Percentiles rank a stretch among this genome's conserved stretches.
Conservation (phyloP, 805 yeast species). For the Saturnispora besseyi region DNA sequence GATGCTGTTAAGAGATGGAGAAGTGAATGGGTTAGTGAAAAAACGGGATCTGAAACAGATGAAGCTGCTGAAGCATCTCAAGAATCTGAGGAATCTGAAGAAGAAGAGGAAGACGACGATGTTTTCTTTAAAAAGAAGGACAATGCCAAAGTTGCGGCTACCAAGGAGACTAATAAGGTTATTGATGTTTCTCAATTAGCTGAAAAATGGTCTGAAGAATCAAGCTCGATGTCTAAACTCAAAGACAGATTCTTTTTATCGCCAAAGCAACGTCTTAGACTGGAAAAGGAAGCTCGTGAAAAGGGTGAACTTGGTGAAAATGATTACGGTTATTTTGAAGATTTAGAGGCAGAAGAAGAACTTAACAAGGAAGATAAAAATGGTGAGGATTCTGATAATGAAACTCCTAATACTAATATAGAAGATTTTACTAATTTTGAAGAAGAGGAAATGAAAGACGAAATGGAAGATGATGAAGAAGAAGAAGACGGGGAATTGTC, state of each 20-base stretch:
- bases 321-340: conserved; percentile 32
- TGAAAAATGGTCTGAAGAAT: conserved; percentile 32
- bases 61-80: conserved; percentile 26
- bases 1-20: conserved; percentile 71
- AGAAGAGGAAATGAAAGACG: conserved; percentile 38
- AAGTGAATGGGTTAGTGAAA: conserved; percentile 30
- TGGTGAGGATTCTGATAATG: conserved; percentile 38
- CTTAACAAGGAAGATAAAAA: conserved; percentile 37
- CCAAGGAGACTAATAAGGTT: conserved; percentile 26
- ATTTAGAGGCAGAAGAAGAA: conserved; percentile 23
- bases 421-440: conserved; percentile 50
- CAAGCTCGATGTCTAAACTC: conserved; percentile 33
- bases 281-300: conserved; percentile 25
- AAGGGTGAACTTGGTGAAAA: conserved; percentile 16
- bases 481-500: conserved; percentile 39
- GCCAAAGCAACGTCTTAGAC: conserved; percentile 35
- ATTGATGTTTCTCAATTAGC: conserved; percentile 33
- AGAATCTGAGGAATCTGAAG: conserved; percentile 31
- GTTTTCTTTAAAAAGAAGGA: conserved; percentile 43
- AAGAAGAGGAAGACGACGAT: conserved; percentile 38
- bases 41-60: conserved; percentile 19
- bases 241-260: conserved; percentile 45
- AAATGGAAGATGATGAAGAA: conserved; percentile 28
- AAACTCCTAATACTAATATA: conserved; percentile 34
- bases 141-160: conserved; percentile 19